These are phyloP conservation scores for Apocynum venetum DNA, from an alignment of 257 asterid genomes.

Conservation along the genomic window DNA sequence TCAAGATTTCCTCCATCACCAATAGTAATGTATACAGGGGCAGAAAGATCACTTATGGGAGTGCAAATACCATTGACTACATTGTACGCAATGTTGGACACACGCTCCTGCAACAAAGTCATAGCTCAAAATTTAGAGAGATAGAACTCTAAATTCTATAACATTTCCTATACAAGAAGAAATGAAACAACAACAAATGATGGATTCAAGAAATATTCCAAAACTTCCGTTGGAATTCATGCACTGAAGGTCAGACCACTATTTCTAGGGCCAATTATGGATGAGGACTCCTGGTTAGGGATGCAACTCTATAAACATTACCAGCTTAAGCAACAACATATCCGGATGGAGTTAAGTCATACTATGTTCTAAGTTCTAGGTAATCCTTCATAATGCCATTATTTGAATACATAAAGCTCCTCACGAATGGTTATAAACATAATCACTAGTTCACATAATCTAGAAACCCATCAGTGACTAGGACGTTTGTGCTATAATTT, in stretches of 20 bases:
- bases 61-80: slow-evolving; percentile 47
- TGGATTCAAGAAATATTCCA: neutral
- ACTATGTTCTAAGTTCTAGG: no score
- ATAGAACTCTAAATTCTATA: neutral
- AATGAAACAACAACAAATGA: neutral
- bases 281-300: neutral
- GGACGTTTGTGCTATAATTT: no score
- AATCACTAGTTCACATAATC: no score
- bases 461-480: no score
- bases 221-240: neutral
- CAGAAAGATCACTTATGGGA: slow-evolving; percentile 45
- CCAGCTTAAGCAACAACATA: neutral
- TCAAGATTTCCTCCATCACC: slow-evolving; percentile 81
- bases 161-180: neutral
- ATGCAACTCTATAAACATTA: neutral
- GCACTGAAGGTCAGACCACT: neutral
- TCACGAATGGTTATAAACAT: neutral
- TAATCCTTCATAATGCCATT: neutral
- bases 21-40: slow-evolving; percentile 65
- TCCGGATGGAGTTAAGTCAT: neutral
- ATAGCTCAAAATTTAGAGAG: slow-evolving; percentile 12
- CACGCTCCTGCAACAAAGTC: slow-evolving; percentile 40
- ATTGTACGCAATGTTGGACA: slow-evolving; percentile 54
- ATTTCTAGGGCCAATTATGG: neutral
- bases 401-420: neutral